Evolutionary conservation across 2,329 filamentous ascomycete genomes (phyloP).

Genomic region (Cladosporium austrohemisphaericum): DNA sequence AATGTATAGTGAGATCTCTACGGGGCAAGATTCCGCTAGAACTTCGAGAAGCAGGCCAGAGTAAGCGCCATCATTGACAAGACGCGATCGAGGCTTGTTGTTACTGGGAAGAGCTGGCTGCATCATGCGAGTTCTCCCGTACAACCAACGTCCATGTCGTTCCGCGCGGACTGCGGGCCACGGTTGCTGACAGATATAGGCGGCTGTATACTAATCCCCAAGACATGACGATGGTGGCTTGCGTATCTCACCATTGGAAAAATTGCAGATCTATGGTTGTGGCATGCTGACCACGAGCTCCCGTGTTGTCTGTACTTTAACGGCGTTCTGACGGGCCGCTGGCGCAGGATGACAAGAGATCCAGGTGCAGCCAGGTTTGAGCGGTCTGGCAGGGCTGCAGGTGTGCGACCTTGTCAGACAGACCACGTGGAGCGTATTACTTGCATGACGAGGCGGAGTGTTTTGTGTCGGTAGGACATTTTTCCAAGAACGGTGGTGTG

Average conservation of each 20-base stretch:
- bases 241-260: not conserved
- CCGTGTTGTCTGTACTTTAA: too few species aligned
- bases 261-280: too few species aligned
- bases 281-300: too few species aligned
- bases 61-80: conserved; percentile 1
- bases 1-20: not conserved
- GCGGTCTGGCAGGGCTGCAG: not conserved
- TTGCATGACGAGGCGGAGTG: not conserved
- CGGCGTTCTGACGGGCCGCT: not conserved
- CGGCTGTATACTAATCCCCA: not conserved
- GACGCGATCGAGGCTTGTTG: not conserved
- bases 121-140: too few species aligned
- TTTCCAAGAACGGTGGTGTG: too few species aligned
- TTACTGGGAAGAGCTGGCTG: not conserved
- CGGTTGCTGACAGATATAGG: not conserved
- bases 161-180: not conserved
- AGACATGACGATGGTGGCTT: not conserved
- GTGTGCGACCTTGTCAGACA: not conserved
- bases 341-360: not conserved
- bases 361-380: not conserved
- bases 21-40: not conserved
- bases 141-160: not conserved
- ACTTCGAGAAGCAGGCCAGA: not conserved
- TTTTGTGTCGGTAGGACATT: too few species aligned
- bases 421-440: not conserved